Evolutionary conservation across 2,329 filamentous ascomycete genomes (phyloP), one percentile per base, ranked within the genome.

Genomic region (Nothophaeocryptopus gaeumannii): DNA sequence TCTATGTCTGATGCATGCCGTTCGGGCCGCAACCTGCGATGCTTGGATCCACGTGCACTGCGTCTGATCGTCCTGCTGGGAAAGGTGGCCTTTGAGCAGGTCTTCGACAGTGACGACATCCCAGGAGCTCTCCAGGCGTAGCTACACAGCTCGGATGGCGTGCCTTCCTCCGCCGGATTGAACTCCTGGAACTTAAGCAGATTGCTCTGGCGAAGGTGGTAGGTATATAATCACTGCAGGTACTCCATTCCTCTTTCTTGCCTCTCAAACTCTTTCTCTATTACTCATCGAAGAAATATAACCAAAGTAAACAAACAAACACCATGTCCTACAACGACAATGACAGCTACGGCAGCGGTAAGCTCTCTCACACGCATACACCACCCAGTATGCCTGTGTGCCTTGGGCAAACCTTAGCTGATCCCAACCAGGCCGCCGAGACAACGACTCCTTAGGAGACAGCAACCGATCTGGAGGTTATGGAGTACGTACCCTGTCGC

Each of bases 41-140:
- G 20, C 20, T 26, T 26, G 20, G 3, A 7, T 26, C 20, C 20
- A 26, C 20, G 20, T 26, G 20, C 20, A 26, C 4, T 26, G 20
- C 20, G 7, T 26, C 20, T 26, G 20, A 26, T 7, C 20, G 4
- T 26, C 20, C 20, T 26, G 20, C 20, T 26, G 20, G 20, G 20
- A 26, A 26, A 7, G 4, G 7, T 26, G 20, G 20, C 20, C 20
- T 4, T 80, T 81, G 7, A 89, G 89, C 4, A 97, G 74, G 1
- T 86, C 89, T 49, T 89, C 81, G 96, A 80, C 4, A 89, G 78
- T 50, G 85, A 78, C 5, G 91, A 92, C 83, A 95, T 92, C 61
- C 85, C 83, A 55, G 87, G 83, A 0, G 91, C 91, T 39, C 16
- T 36, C 38, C 16, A 20, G 31, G 15, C 32, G 45, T 20, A 41